A percentile compares a stretch with the other conserved stretches of the same genome.
Conservation (phyloP, 2,329 filamentous ascomycete species). For the Leptosphaerulina australis region DNA sequence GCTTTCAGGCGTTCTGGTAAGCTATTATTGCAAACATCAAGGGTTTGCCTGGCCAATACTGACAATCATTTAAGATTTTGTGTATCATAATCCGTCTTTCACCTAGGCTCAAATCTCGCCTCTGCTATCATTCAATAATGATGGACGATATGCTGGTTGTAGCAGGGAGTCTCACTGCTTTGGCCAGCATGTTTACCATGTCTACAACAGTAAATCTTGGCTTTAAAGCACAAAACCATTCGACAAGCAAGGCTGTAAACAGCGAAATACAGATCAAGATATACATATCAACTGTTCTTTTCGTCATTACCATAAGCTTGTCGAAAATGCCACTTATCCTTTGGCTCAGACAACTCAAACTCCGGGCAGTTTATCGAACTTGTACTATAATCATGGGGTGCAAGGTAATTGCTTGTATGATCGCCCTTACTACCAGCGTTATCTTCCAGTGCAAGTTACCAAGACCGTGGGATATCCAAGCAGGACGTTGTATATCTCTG, state of each 20-base stretch:
- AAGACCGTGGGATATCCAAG: constrained; percentile 32
- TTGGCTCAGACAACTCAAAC: constrained; percentile 28
- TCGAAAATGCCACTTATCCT: constrained; percentile 33
- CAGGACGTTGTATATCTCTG: constrained; percentile 31
- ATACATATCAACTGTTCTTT: constrained; percentile 34
- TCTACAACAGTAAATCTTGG: constrained; percentile 30
- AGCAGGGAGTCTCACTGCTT: constrained; percentile 26
- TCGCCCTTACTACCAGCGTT: constrained; percentile 15
- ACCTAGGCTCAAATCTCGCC: constrained; percentile 22
- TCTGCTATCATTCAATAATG: constrained; percentile 13
- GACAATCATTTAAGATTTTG: background rate
- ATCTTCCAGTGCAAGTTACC: constrained; percentile 36
- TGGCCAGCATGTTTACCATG: constrained; percentile 32
- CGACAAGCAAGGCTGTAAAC: constrained; percentile 13
- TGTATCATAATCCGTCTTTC: constrained; percentile 8
- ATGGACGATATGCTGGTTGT: constrained; percentile 32
- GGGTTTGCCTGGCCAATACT: background rate
- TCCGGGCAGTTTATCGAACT: constrained; percentile 21
- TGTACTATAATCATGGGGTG: constrained; percentile 18
- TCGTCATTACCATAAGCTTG: constrained; percentile 28
- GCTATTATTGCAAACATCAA: background rate
- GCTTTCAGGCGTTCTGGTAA: constrained; percentile 1
- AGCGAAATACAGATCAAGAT: constrained; percentile 27
- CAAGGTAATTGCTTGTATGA: constrained; percentile 27
- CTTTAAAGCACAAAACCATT: constrained; percentile 24